Evolutionary conservation across 2,329 filamentous ascomycete species (phyloP).

Genomic region (Bipolaris cookei): DNA sequence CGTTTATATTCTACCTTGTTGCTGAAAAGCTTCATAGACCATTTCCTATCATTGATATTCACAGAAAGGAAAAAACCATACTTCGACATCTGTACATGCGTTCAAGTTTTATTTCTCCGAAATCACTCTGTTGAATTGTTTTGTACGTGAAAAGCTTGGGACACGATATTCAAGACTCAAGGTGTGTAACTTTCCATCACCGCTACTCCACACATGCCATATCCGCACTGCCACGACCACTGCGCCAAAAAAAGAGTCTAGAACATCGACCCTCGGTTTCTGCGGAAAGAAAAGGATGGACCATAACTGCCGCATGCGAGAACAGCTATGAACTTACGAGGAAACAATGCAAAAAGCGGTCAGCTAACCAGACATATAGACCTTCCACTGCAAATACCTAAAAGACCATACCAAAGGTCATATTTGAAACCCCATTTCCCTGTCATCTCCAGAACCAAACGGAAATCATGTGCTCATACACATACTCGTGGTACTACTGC

Average conservation of each 20-base stretch:
- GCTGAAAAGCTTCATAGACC: neutral
- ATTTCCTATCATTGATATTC: neutral
- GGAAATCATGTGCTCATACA: constrained; percentile 53
- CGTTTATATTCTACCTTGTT: neutral
- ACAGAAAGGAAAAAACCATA: neutral
- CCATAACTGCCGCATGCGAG: neutral
- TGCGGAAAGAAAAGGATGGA: neutral
- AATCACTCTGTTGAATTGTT: neutral
- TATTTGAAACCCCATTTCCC: neutral
- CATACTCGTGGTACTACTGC: constrained; percentile 57
- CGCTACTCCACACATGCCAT: neutral
- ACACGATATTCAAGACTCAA: neutral
- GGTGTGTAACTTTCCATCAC: neutral
- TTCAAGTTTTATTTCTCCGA: neutral
- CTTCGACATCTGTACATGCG: neutral
- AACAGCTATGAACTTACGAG: neutral
- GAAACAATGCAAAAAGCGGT: constrained; percentile 9
- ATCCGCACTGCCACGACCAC: neutral
- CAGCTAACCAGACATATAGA: constrained; percentile 14
- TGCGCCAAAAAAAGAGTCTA: neutral
- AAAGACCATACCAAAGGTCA: neutral
- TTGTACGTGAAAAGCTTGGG: neutral
- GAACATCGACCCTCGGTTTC: neutral
- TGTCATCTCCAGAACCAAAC: neutral
- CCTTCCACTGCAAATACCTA: neutral